Evolutionary conservation across 345 rosid species (phyloP).

Genomic region (Citrus australasica): DNA sequence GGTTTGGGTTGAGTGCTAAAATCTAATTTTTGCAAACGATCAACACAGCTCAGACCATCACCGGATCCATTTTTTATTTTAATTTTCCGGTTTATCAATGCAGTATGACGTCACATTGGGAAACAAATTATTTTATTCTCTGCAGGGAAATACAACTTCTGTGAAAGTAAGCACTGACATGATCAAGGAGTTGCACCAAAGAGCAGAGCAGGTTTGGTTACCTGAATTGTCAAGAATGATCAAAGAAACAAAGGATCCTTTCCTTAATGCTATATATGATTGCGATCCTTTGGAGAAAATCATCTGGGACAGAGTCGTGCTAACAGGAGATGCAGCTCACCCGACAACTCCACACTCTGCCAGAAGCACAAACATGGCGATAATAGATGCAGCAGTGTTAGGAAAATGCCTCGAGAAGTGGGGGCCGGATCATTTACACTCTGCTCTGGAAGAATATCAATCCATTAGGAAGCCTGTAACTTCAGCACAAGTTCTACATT

Average conservation of each 20-base stretch:
- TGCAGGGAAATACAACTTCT: conserved; percentile 38
- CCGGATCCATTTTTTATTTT: no score
- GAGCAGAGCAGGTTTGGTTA: conserved; percentile 59
- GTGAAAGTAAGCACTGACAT: conserved; percentile 47
- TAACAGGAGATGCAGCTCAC: conserved; percentile 71
- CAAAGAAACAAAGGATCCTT: conserved; percentile 65
- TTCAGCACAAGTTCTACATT: conserved; percentile 59
- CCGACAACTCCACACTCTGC: conserved; percentile 66
- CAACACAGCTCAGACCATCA: no score
- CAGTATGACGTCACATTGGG: no score
- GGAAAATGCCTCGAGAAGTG: conserved; percentile 55
- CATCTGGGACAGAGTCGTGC: conserved; percentile 30
- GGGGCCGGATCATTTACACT: conserved; percentile 35
- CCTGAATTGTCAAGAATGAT: conserved; percentile 57
- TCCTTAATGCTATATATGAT: conserved; percentile 68
- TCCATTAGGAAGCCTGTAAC: conserved; percentile 45
- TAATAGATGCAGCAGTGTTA: conserved; percentile 58
- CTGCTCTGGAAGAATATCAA: conserved; percentile 69
- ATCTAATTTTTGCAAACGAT: no score
- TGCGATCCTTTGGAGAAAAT: conserved; percentile 50
- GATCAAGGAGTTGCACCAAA: conserved; percentile 50
- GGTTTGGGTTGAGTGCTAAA: no score
- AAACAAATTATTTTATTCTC: no score
- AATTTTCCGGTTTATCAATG: no score
- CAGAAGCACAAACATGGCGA: conserved; percentile 79